These are phyloP conservation scores for Pythium scleroteichum DNA, from an alignment of 352 stramenopile genomes.

Conservation along the genomic window DNA sequence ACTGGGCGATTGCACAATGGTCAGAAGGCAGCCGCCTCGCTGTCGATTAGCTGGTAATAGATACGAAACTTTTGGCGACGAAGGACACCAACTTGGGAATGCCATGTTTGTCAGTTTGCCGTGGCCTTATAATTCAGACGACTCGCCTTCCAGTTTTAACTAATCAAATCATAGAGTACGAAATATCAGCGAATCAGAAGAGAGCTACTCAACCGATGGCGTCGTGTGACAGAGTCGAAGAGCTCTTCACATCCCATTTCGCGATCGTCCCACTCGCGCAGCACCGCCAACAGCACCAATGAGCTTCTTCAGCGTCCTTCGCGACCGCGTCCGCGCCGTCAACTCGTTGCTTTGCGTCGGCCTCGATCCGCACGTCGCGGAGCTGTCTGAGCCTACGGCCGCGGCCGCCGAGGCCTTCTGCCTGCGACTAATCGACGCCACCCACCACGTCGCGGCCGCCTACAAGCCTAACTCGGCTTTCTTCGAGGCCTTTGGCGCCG, in stretches of 20 bases:
- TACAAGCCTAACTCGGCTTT: slow-evolving; percentile 99
- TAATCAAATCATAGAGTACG: neutral
- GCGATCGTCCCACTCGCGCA: slow-evolving; percentile 11
- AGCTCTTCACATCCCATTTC: slow-evolving; percentile 1
- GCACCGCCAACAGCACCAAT: slow-evolving; percentile 21
- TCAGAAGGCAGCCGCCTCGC: too few species aligned
- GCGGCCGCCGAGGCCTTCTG: slow-evolving; percentile 95
- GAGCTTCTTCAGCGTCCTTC: slow-evolving; percentile 90
- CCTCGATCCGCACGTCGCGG: slow-evolving; percentile 93
- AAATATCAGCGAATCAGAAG: slow-evolving; percentile 16
- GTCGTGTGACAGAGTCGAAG: slow-evolving; percentile 1
- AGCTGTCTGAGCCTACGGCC: slow-evolving; percentile 81
- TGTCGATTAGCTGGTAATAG: too few species aligned
- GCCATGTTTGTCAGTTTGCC: too few species aligned
- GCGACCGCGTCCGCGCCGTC: slow-evolving; percentile 81
- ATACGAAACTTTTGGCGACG: too few species aligned
- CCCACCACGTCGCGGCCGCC: slow-evolving; percentile 89
- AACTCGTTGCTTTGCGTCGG: slow-evolving; percentile 98
- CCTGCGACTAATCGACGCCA: slow-evolving; percentile 94
- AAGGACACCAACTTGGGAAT: too few species aligned
- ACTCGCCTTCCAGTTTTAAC: neutral
- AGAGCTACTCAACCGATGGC: slow-evolving; percentile 9
- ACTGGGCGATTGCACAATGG: too few species aligned
- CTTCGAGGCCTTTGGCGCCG: slow-evolving; percentile 93
- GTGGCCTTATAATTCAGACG: too few species aligned